A percentile compares a stretch with the other conserved stretches of the same genome.
Conservation (phyloP, 2,329 filamentous ascomycete species). For the Keithomyces neogunnii region DNA sequence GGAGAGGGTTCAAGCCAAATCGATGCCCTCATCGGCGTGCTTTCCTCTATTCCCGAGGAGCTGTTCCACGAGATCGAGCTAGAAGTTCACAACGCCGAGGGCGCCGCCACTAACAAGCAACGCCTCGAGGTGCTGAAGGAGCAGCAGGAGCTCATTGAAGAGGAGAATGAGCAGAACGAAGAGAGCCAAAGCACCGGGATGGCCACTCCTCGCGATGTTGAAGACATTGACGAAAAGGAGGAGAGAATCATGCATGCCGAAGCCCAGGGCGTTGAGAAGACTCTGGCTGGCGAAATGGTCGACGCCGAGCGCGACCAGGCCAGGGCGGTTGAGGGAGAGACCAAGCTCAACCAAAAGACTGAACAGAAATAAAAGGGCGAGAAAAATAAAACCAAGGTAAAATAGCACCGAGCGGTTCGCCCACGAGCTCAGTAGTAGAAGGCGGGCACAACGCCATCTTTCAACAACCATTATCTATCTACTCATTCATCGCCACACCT, state of each 20-base stretch:
- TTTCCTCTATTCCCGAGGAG: conserved; percentile 93
- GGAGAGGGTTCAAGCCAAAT: conserved; percentile 86
- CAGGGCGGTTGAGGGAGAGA: conserved; percentile 19
- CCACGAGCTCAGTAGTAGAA: neutral
- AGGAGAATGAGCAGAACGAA: conserved; percentile 89
- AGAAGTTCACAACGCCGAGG: conserved; percentile 93
- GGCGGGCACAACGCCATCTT: neutral
- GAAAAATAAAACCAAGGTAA: neutral
- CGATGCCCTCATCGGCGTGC: conserved; percentile 82
- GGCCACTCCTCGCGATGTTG: conserved; percentile 71
- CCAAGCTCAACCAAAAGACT: conserved; percentile 10
- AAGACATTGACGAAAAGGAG: conserved; percentile 93
- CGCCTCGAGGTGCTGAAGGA: conserved; percentile 96
- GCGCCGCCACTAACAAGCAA: conserved; percentile 97
- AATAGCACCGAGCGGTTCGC: neutral
- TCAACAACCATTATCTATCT: neutral
- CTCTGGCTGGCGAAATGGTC: conserved; percentile 43
- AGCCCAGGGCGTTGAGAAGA: conserved; percentile 36
- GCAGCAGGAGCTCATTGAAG: conserved; percentile 95
- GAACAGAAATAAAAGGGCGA: conserved; percentile 1
- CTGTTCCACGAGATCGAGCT: conserved; percentile 99
- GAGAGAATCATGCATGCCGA: conserved; percentile 51
- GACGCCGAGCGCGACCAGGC: conserved; percentile 44
- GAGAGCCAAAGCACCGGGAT: conserved; percentile 68
- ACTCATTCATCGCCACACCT: conserved; percentile 4